Evolutionary conservation across 805 yeast species (phyloP), one percentile per base, ranked within the genome.

Genomic region (Priceomyces carsonii): DNA sequence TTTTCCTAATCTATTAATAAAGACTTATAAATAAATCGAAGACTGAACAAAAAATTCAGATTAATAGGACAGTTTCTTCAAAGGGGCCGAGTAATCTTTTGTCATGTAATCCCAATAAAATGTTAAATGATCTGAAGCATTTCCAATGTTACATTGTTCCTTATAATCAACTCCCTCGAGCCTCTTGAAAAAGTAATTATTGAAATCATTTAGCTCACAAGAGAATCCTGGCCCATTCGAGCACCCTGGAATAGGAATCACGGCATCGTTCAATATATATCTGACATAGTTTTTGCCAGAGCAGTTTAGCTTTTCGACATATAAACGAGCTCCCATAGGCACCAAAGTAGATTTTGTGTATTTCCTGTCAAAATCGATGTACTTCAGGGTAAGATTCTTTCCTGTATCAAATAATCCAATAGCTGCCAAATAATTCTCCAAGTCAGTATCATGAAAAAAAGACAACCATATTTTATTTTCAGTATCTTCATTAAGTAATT

Each of bases 391-490:
- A 22, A 75, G 61, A 23, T 65, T 58, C 2, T 57, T 46, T 15
- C 55, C 61, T 7, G 69, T 61, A 45, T 65, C 61, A 38, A 69
- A 42, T 43, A 83, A 51, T 3, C 85, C 87, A 29, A 84, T 57
- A 1, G 89, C 82, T 13, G 83, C 63, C 45, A 79, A 57, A 42
- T 69, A 77, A 27, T 79, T 62, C 39, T 77, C 61, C 28, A 85
- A 59, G 40, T 80, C 81, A 23, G 80, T 71, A 54, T 85, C 93
- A 50, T 85, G 91, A 6, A 84, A 68, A 63, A 83, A 80, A 42
- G 78, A 81, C 48, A 82, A 65, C 64, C 80, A 79, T 24, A 82
- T 63, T 33, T 71, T 79, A 36, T 68, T 71, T 6, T 54, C 51
- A 23, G 75, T 75, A 15, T 53, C 53, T 27, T 69, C 66, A 38